phyloP scores from a whole-genome alignment of 2,329 filamentous ascomycete species.

The Septoria linicola region DNA sequence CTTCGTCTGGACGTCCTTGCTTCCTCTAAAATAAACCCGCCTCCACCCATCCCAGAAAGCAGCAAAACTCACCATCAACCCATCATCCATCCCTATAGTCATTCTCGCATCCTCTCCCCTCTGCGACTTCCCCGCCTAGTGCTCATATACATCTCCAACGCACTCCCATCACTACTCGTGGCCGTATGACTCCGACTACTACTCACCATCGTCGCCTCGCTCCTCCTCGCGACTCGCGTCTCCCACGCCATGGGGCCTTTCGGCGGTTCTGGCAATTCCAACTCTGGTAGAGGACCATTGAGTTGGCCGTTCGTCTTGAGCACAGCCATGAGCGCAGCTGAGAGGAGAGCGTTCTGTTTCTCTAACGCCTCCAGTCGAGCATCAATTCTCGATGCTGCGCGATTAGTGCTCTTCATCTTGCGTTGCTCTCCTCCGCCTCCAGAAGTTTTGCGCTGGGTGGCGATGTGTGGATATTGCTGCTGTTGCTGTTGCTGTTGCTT shows the following conservation, averaged over 20 bases:
- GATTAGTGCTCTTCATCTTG: conserved; percentile 16
- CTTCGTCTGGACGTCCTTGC: background rate
- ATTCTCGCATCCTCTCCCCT: background rate
- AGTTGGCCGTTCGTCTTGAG: conserved; percentile 39
- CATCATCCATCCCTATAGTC: background rate
- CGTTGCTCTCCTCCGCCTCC: too few species aligned
- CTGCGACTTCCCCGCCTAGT: conserved; percentile 21
- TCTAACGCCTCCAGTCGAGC: conserved; percentile 42
- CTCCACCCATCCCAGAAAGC: too few species aligned
- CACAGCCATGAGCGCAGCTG: conserved; percentile 44
- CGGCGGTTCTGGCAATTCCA: conserved; percentile 11
- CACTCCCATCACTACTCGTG: conserved; percentile 34
- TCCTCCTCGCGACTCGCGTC: conserved; percentile 32
- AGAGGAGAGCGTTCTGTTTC: conserved; percentile 42
- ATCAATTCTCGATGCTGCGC: conserved; percentile 28
- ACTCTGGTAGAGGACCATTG: conserved; percentile 30
- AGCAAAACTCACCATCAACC: background rate
- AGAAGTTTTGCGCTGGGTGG: conserved; percentile 21
- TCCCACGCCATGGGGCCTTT: conserved; percentile 34
- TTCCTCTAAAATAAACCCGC: background rate
- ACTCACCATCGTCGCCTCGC: conserved; percentile 26
- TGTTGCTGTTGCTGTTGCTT: conserved; percentile 21
- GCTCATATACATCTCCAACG: conserved; percentile 41
- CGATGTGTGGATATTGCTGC: conserved; percentile 25
- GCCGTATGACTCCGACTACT: conserved; percentile 29